A percentile compares a stretch with the other conserved stretches of the same genome.
Evolutionary conservation across 768 basidiomycete species (phyloP).

Genomic region (Agaricus subrufescens): DNA sequence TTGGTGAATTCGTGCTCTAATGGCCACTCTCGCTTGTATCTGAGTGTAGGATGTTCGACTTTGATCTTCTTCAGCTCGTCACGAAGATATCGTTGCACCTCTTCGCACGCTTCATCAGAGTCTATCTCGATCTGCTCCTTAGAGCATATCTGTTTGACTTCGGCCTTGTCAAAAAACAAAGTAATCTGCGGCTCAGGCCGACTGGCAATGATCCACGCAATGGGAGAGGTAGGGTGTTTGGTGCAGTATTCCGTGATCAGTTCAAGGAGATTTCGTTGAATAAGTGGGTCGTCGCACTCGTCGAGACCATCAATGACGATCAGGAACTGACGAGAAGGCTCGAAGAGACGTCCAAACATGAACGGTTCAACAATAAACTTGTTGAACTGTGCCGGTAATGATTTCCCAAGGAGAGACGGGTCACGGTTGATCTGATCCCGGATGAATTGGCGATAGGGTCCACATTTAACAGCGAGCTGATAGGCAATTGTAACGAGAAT

Average conservation of each 20-base stretch:
- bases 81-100: slow-evolving; percentile 10
- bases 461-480: too few relatives aligned
- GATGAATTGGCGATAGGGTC: too few relatives aligned
- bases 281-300: not conserved
- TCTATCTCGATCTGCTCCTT: slow-evolving; percentile 1
- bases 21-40: slow-evolving; percentile 14
- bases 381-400: too few relatives aligned
- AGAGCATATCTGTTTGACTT: not conserved
- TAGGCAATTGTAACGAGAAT: too few relatives aligned
- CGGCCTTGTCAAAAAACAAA: slow-evolving; percentile 2
- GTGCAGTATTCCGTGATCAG: slow-evolving; percentile 2
- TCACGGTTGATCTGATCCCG: too few relatives aligned
- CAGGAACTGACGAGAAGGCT: too few relatives aligned
- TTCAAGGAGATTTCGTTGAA: slow-evolving; percentile 13
- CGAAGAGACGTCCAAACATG: too few relatives aligned
- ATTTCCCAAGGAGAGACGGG: too few relatives aligned
- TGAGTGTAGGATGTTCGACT: not conserved
- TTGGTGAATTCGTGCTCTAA: not conserved
- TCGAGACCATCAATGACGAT: not conserved
- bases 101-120: slow-evolving; percentile 11
- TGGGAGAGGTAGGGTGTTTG: slow-evolving; percentile 1
- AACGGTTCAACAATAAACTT: too few relatives aligned
- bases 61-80: slow-evolving; percentile 11
- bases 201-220: slow-evolving; percentile 12
- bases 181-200: slow-evolving; percentile 21